Conservation (phyloP, 169 alveolate species). For the Plasmodium malariae region DNA sequence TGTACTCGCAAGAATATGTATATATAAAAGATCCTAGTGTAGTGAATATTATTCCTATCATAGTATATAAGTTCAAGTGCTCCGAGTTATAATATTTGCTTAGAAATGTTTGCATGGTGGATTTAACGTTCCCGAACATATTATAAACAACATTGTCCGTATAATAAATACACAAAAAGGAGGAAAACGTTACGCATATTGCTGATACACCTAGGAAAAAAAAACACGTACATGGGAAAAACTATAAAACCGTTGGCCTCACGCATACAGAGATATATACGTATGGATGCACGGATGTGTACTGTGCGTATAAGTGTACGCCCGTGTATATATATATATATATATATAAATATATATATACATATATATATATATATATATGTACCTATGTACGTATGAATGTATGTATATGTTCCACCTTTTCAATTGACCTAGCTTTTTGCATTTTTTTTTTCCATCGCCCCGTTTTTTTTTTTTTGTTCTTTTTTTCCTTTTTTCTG, state of each 20-base stretch:
- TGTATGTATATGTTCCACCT: background rate
- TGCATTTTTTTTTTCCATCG: background rate
- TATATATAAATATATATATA: background rate
- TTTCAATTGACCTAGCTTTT: background rate
- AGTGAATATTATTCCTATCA: constrained; percentile 39
- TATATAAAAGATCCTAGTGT: constrained; percentile 54
- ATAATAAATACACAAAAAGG: constrained; percentile 60
- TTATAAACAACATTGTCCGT: constrained; percentile 68
- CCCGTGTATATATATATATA: no score
- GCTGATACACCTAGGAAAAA: constrained; percentile 30
- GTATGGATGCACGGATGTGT: no score
- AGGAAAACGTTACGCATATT: constrained; percentile 57
- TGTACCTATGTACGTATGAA: background rate
- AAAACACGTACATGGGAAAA: background rate
- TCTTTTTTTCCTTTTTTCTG: no score
- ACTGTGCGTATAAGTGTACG: no score
- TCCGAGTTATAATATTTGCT: constrained; percentile 57
- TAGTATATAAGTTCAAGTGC: constrained; percentile 8
- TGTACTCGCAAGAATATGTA: constrained; percentile 43
- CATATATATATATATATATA: no score
- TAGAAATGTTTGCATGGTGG: constrained; percentile 63
- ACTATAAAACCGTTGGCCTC: no score
- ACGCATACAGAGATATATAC: no score
- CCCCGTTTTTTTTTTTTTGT: no score
- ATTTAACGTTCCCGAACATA: constrained; percentile 69